Evolutionary conservation across 2,329 filamentous ascomycete genomes (phyloP), one percentile per base, ranked within the genome.

Genomic region (Talaromyces sp.): DNA sequence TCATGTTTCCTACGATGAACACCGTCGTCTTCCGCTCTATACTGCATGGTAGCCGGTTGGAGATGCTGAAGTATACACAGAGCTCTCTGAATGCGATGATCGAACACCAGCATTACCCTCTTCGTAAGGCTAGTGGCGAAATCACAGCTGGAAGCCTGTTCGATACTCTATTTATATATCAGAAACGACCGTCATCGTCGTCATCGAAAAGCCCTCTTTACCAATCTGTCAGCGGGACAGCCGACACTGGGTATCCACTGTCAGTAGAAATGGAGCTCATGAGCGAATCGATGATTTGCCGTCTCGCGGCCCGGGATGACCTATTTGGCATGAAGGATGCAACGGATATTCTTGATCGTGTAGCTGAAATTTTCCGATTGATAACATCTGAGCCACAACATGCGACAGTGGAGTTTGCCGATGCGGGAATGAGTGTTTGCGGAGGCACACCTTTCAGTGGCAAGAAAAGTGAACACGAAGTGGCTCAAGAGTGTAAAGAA

Each of bases 1-100:
- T 93, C 12, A 81, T 93, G 71, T 97, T 96, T 69, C 93, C 93
- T 0, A 91, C 90, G 0, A 96, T 97, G 90, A 97, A 96, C 70
- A 96, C 93, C 0, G 87, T 96, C 0, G 85, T 89, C 0, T 81
- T 96, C 7, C 83, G 92, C 11, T 84, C 84, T 1, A 81, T 93
- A 2, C 73, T 96, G 2, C 89, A 95, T 68, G 91, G 91, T 1
- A 86, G 82, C 0, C 77, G 84, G 0, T 66, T 73, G 0, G 82
- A 87, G 0, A 87, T 96, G 76, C 76, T 96, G 31, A 81, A 79
- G 12, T 90, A 93, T 69, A 82, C 92, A 66, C 92, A 96, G 70
- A 83, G 87, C 1, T 88, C 84, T 64, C 84, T 90, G 74, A 80
- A 82, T 1, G 82, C 83, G 25, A 83, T 92, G 33, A 80, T 86